Conservation (phyloP, 371 early-diverging fungal genomes). For the Thermomucor indicae-seudaticae region DNA sequence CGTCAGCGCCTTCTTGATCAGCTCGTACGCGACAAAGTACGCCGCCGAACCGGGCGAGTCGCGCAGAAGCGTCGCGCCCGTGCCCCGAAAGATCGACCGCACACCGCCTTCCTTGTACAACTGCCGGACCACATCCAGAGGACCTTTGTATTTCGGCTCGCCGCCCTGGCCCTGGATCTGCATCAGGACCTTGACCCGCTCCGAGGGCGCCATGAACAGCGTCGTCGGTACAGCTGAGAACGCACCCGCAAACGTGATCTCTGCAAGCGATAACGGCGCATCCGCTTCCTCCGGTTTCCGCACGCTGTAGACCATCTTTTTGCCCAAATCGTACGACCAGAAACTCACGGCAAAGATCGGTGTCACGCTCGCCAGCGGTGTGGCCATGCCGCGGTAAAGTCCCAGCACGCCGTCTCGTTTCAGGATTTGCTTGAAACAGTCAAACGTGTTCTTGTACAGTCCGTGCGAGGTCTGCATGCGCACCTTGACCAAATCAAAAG, state of each 20-base stretch:
- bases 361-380: conserved; percentile 89
- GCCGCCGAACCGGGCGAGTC: conserved; percentile 95
- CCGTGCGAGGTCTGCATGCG: conserved; percentile 89
- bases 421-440: conserved; percentile 87
- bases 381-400: conserved; percentile 92
- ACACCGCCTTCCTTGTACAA: conserved; percentile 80
- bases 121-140: conserved; percentile 70
- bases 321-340: conserved; percentile 80
- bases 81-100: conserved; percentile 86
- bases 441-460: conserved; percentile 80
- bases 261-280: conserved; percentile 64
- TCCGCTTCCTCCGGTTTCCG: conserved; percentile 55
- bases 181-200: conserved; percentile 93
- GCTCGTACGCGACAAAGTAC: conserved; percentile 97
- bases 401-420: conserved; percentile 87
- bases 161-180: conserved; percentile 66
- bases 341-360: conserved; percentile 95
- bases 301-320: conserved; percentile 56
- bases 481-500: conserved; percentile 88
- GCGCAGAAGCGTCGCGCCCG: conserved; percentile 89
- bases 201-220: conserved; percentile 89
- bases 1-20: conserved; percentile 77
- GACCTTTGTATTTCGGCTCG: conserved; percentile 71
- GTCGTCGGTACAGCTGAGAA: conserved; percentile 96
- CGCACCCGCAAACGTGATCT: conserved; percentile 90